Evolutionary conservation across 2,329 filamentous ascomycete genomes (phyloP), one percentile per base, ranked within the genome.

Genomic region (Colletotrichum sansevieriae): DNA sequence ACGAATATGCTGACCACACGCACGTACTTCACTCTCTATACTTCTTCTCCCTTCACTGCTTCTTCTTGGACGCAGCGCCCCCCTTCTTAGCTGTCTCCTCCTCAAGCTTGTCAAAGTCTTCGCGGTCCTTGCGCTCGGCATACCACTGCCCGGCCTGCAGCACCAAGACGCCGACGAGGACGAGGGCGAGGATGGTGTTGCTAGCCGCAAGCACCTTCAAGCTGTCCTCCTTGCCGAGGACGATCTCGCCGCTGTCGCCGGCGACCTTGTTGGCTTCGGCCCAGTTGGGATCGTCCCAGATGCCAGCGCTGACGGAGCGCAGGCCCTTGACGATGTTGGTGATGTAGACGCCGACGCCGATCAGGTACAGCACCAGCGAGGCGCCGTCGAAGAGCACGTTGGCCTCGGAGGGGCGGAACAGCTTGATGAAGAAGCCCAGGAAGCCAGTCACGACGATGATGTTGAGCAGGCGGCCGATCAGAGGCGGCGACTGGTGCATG

Each of bases 61-160:
- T 72, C 68, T 72, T 72, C 70, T 72, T 72, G 15, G 46, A 43
- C 33, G 59, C 46, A 12, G 62, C 29, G 15, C 51, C 56, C 4
- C 60, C 60, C 37, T 68, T 64, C 61, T 69, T 78, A 64, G 78
- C 73, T 70, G 77, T 84, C 79, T 78, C 84, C 79, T 84, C 81
- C 73, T 90, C 87, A 71, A 91, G 85, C 77, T 89, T 87, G 76
- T 88, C 89, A 64, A 87, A 85, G 80, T 98, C 95, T 78, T 95
- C 92, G 76, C 87, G 86, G 81, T 98, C 95, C 83, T 97, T 97
- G 77, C 93, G 88, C 87, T 98, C 95, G 29, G 96, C 96, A 83
- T 99, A 99, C 96, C 95, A 98, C 86, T 98, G 94, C 11, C 96
- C 96, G 20, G 94, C 94, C 88, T 99, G 96, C 76, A 99, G 82